Evolutionary conservation across 129 eudicot genomes (phyloP).

Genomic region (Apium graveolens): DNA sequence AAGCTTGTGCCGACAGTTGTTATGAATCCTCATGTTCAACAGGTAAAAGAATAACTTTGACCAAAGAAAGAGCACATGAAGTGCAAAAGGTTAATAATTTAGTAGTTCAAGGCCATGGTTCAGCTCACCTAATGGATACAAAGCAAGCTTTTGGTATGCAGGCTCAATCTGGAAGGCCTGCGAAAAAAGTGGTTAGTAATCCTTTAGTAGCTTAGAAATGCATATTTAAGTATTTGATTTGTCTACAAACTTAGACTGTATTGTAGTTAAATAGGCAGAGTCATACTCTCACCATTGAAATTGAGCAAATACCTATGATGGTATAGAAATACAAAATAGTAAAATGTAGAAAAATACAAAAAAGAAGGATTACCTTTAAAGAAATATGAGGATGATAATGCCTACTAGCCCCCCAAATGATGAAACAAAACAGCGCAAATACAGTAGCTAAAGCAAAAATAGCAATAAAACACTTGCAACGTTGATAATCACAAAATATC

Average conservation of each 20-base stretch:
- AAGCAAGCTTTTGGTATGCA: conserved; percentile 14
- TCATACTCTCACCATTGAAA: too few species aligned
- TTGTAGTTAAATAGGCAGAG: too few species aligned
- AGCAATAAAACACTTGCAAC: too few species aligned
- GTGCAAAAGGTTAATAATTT: conserved; percentile 28
- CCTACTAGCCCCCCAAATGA: too few species aligned
- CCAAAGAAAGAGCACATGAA: conserved; percentile 35
- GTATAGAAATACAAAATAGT: too few species aligned
- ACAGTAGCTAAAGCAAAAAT: too few species aligned
- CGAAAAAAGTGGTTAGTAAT: conserved; percentile 29
- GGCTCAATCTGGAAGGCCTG: conserved; percentile 16
- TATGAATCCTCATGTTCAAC: conserved; percentile 20
- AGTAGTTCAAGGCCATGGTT: conserved; percentile 8
- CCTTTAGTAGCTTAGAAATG: not conserved
- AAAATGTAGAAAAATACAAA: too few species aligned
- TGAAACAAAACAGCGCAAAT: too few species aligned
- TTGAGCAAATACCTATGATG: too few species aligned
- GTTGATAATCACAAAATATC: too few species aligned
- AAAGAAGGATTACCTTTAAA: too few species aligned
- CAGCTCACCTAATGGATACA: not conserved
- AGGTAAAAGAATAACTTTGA: conserved; percentile 20
- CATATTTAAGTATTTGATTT: not conserved
- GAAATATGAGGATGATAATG: too few species aligned
- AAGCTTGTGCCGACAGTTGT: conserved; percentile 34
- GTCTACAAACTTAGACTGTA: not conserved